Evolutionary conservation across 768 basidiomycete genomes (phyloP).

Genomic region (Cystofilobasidium bisporidii): DNA sequence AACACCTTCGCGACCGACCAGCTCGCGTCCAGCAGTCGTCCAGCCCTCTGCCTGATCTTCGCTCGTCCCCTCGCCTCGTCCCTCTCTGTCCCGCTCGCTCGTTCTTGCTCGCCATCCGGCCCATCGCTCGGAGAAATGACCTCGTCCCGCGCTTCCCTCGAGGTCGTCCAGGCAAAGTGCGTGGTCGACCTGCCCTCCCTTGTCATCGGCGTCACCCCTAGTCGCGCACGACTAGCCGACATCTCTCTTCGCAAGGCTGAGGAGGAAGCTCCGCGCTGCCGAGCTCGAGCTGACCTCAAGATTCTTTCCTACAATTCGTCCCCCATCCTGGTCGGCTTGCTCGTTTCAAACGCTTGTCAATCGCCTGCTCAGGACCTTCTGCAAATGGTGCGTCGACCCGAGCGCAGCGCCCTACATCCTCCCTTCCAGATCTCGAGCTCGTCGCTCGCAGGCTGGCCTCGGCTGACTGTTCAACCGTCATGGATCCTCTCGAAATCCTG

Average conservation of each 20-base stretch:
- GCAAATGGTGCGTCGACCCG: conserved; percentile 17
- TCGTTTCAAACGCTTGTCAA: background rate
- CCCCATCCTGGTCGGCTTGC: background rate
- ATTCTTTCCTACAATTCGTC: background rate
- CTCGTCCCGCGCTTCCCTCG: conserved; percentile 12
- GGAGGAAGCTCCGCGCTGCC: no score
- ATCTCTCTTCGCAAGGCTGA: no score
- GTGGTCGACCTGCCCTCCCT: background rate
- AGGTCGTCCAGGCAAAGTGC: conserved; percentile 24
- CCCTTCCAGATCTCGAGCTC: background rate
- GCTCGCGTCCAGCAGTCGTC: no score
- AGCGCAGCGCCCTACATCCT: background rate
- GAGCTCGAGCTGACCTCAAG: background rate
- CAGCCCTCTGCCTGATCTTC: no score
- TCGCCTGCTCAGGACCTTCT: conserved; percentile 23
- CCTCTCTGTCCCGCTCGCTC: no score
- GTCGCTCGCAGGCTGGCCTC: no score
- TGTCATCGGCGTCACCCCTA: no score
- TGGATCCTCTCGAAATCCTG: background rate
- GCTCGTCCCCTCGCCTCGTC: no score
- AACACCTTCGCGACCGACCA: no score
- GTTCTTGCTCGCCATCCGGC: no score
- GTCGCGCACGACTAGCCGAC: no score
- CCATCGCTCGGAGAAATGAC: conserved; percentile 17
- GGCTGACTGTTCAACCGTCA: background rate